Conservation (phyloP, 2,329 filamentous ascomycete species). For the Pseudocercospora cruenta region DNA sequence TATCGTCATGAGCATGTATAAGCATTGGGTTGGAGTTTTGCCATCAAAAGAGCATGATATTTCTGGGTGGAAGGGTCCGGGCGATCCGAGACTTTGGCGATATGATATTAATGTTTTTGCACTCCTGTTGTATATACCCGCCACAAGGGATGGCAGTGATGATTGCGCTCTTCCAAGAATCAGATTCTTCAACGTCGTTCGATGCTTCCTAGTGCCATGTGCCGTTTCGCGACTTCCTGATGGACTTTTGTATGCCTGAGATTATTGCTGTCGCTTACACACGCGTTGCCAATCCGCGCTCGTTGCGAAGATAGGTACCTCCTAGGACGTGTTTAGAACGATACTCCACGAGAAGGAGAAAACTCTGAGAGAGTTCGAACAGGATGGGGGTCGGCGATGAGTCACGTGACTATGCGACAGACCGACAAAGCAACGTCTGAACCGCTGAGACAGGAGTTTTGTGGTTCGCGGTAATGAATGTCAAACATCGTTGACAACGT, state of each 20-base stretch:
- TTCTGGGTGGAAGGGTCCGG: background rate
- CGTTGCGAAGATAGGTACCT: no score
- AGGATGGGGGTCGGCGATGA: no score
- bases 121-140: constrained; percentile 6
- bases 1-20: background rate
- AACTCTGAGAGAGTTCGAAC: no score
- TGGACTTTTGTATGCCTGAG: no score
- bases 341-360: no score
- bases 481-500: background rate
- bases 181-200: background rate
- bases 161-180: background rate
- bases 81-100: background rate
- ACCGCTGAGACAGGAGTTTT: background rate
- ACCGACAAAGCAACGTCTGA: background rate
- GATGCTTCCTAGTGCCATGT: no score
- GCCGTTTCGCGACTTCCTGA: no score
- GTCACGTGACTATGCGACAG: no score
- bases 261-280: no score
- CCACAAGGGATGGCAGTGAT: background rate
- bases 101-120: constrained; percentile 1
- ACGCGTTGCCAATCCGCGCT: no score
- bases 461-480: no score
- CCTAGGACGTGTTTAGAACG: no score
- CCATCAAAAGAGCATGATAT: background rate
- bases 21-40: background rate